phyloP scores from a whole-genome alignment of 768 basidiomycete genomes.

The Leccinum obscurum region DNA sequence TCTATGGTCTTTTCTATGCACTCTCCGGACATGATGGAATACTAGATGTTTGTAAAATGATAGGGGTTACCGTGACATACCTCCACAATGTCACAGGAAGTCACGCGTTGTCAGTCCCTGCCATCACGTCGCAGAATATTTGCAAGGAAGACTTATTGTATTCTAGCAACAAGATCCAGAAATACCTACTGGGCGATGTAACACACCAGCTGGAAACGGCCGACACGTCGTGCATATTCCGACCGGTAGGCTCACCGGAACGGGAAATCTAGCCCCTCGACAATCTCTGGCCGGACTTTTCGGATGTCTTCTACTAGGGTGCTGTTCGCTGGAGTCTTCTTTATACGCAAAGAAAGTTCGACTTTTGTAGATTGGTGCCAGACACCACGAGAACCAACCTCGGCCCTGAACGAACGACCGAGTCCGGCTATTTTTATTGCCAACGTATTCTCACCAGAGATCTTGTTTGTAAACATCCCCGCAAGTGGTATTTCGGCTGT shows the following conservation, averaged over 20 bases:
- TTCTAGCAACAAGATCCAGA: too few species aligned
- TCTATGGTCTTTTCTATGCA: background rate
- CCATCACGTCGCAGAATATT: too few species aligned
- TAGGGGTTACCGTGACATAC: background rate
- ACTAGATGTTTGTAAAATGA: background rate
- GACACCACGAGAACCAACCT: slow-evolving; percentile 91
- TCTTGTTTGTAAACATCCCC: slow-evolving; percentile 81
- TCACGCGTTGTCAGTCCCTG: too few species aligned
- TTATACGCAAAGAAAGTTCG: slow-evolving; percentile 73
- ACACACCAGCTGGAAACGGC: too few species aligned
- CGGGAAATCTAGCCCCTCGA: slow-evolving; percentile 70
- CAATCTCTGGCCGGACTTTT: slow-evolving; percentile 72
- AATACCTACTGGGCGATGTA: too few species aligned
- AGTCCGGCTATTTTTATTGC: slow-evolving; percentile 85
- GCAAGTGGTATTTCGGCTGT: slow-evolving; percentile 95
- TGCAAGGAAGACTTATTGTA: too few species aligned
- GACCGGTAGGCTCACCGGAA: slow-evolving; percentile 57
- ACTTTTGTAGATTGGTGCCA: slow-evolving; percentile 96
- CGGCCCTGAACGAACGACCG: slow-evolving; percentile 90
- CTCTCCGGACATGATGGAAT: background rate
- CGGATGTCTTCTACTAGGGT: slow-evolving; percentile 82
- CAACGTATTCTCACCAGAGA: slow-evolving; percentile 52
- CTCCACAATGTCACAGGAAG: too few species aligned
- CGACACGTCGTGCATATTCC: background rate
- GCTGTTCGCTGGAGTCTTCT: slow-evolving; percentile 38